These are phyloP conservation scores for Alternaria solani DNA, from an alignment of 2,329 filamentous ascomycete genomes.

Conservation along the genomic window DNA sequence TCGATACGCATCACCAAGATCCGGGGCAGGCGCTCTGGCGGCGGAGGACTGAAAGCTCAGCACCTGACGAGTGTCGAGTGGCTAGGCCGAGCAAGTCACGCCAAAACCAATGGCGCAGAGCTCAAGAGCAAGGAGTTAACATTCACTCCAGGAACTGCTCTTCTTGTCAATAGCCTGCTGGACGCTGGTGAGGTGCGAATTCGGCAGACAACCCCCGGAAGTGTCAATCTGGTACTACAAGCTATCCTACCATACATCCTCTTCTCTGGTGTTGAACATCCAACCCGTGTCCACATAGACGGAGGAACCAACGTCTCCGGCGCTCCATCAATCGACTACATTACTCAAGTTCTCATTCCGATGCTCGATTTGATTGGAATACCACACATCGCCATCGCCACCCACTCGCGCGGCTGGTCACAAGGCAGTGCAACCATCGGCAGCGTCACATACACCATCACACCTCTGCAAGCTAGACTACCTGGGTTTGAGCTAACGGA, in stretches of 20 bases:
- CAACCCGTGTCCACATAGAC: slow-evolving; percentile 55
- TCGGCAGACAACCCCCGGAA: slow-evolving; percentile 56
- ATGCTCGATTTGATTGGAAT: slow-evolving; percentile 62
- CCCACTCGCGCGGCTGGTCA: slow-evolving; percentile 64
- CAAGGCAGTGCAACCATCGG: slow-evolving; percentile 58
- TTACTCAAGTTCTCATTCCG: slow-evolving; percentile 63
- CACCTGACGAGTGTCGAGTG: slow-evolving; percentile 65
- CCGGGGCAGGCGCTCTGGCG: slow-evolving; percentile 61
- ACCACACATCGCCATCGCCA: slow-evolving; percentile 52
- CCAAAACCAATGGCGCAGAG: slow-evolving; percentile 52
- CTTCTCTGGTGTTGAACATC: slow-evolving; percentile 42
- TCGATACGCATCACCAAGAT: slow-evolving; percentile 63
- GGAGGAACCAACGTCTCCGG: slow-evolving; percentile 67
- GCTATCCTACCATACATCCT: slow-evolving; percentile 67
- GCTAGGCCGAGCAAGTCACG: slow-evolving; percentile 60
- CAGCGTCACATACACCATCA: slow-evolving; percentile 59
- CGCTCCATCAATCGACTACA: slow-evolving; percentile 65
- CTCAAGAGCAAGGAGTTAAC: slow-evolving; percentile 54
- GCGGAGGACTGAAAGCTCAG: slow-evolving; percentile 65
- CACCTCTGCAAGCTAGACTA: slow-evolving; percentile 48
- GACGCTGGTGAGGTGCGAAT: slow-evolving; percentile 44
- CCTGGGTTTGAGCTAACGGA: slow-evolving; percentile 48
- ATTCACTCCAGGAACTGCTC: slow-evolving; percentile 39
- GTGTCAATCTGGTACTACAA: slow-evolving; percentile 65
- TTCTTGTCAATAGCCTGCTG: not conserved